Base-by-base conservation (phyloP, 345 rosid genomes). In the Melaleuca quinquenervia region DNA sequence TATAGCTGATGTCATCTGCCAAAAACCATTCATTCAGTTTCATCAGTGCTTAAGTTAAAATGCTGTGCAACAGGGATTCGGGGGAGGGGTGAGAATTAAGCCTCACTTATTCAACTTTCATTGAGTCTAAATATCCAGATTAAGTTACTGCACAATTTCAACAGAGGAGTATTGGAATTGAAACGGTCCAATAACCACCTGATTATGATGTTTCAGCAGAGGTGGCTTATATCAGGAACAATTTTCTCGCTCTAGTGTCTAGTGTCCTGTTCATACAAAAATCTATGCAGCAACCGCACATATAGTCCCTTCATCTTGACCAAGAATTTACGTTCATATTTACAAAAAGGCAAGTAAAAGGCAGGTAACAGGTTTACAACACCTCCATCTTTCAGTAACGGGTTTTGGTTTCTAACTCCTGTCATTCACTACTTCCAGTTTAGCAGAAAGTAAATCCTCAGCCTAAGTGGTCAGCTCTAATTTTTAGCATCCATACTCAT, bases 1-100 rank as follows among this genome's bases (percentile, higher is more conserved):
- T 88, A 95, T 89, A 50, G 96, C 90, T 83, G 99, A 90, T 58
- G 99, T 93, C 99, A 98, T 98, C 99, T 98, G 95, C 90, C 90
- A 89, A 87, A 64, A 56, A 86, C 24, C 86, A 80, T 20, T 16
- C 54, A 60, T 85, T 60, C 87, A 44, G 58, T 55, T 74, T 36
- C 55, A 83, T 84, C 83, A 44, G 83, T 82, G 49, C 52, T 70
- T 15, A 84, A 50, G 52, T 60, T 32, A 36, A 82, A 84, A 6
- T 21, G 58, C 70, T 7, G 29, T 27, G 58, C 85, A 70, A 29
- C 75, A 64, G 41, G 55, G 5, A 18, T n/a, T 29, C 50, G 29
- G 14, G 51, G 22, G 6, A 54, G 15, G 50, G 20, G 15, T 84
- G 82, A 84, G 26, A 84, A n/a, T 32, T 50, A 27, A 8, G 75